These are phyloP conservation scores for Fusarium nodosum DNA, from an alignment of 2,329 filamentous ascomycete genomes.

Conservation along the genomic window DNA sequence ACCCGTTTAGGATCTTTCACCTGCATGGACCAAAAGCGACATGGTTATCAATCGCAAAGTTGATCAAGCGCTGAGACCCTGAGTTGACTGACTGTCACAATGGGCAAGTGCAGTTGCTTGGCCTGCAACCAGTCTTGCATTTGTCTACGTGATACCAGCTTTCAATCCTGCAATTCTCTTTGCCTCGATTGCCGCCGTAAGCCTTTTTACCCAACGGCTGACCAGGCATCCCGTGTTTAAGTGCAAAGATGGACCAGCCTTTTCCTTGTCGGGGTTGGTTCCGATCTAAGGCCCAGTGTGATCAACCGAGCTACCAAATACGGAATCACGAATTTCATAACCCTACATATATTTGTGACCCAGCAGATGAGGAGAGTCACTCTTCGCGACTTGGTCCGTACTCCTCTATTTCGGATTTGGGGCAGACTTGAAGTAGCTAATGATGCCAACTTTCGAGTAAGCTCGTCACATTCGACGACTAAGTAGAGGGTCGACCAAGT, in stretches of 20 bases:
- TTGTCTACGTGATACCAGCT: not conserved
- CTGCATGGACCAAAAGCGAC: conserved; percentile 8
- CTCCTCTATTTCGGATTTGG: conserved; percentile 11
- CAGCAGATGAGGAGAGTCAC: conserved; percentile 7
- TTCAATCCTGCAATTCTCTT: conserved; percentile 12
- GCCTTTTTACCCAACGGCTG: conserved; percentile 27
- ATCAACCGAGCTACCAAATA: conserved; percentile 43
- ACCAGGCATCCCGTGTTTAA: conserved; percentile 28
- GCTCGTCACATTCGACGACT: conserved; percentile 7
- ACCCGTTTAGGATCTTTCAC: conserved; percentile 33
- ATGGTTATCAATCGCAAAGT: conserved; percentile 9
- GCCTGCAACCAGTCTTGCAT: not conserved
- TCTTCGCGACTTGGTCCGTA: not conserved
- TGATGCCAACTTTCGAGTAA: conserved; percentile 27
- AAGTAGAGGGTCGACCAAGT: conserved; percentile 21
- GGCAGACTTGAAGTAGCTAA: conserved; percentile 7
- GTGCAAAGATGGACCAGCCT: conserved; percentile 35
- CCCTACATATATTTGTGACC: conserved; percentile 14
- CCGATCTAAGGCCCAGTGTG: conserved; percentile 39
- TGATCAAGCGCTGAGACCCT: not conserved
- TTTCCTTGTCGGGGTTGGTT: conserved; percentile 42
- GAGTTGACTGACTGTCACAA: not conserved
- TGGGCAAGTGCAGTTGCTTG: not conserved
- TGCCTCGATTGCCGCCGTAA: conserved; percentile 26
- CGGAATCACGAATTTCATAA: conserved; percentile 28